phyloP scores from a whole-genome alignment of 2,329 filamentous ascomycete genomes.

The Talaromyces rugulosus region DNA sequence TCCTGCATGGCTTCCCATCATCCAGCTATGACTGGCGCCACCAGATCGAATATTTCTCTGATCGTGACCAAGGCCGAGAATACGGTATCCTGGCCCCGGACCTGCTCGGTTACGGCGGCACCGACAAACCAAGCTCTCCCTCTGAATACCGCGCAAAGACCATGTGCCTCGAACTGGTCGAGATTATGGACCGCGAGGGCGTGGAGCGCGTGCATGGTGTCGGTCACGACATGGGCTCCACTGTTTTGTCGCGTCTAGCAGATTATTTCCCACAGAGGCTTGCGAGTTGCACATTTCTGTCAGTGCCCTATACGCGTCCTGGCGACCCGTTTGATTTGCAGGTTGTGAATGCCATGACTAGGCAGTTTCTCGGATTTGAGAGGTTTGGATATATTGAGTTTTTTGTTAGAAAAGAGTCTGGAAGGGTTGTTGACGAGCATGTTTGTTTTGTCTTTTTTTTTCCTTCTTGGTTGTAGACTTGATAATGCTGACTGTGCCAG shows the following conservation, averaged over 20 bases:
- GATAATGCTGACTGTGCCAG: background rate
- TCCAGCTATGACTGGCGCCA: slow-evolving; percentile 42
- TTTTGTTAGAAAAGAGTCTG: slow-evolving; percentile 15
- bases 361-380: slow-evolving; percentile 19
- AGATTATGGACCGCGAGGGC: slow-evolving; percentile 27
- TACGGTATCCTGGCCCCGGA: slow-evolving; percentile 44
- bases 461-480: background rate
- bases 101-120: slow-evolving; percentile 37
- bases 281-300: slow-evolving; percentile 18
- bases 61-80: slow-evolving; percentile 19
- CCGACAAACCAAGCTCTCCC: slow-evolving; percentile 24
- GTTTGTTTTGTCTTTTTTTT: slow-evolving; percentile 12
- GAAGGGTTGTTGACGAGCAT: slow-evolving; percentile 19
- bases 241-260: slow-evolving; percentile 22
- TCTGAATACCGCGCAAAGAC: slow-evolving; percentile 24
- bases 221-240: slow-evolving; percentile 23
- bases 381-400: slow-evolving; percentile 22
- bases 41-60: slow-evolving; percentile 34
- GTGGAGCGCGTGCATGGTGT: slow-evolving; percentile 18
- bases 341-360: slow-evolving; percentile 18
- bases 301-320: slow-evolving; percentile 19
- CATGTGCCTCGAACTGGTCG: slow-evolving; percentile 31
- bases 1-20: slow-evolving; percentile 50
- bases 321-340: slow-evolving; percentile 19
- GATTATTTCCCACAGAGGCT: slow-evolving; percentile 20